These are phyloP conservation scores for Hyaloscypha hepaticicola DNA, from an alignment of 495 filamentous ascomycete genomes.

Conservation along the genomic window DNA sequence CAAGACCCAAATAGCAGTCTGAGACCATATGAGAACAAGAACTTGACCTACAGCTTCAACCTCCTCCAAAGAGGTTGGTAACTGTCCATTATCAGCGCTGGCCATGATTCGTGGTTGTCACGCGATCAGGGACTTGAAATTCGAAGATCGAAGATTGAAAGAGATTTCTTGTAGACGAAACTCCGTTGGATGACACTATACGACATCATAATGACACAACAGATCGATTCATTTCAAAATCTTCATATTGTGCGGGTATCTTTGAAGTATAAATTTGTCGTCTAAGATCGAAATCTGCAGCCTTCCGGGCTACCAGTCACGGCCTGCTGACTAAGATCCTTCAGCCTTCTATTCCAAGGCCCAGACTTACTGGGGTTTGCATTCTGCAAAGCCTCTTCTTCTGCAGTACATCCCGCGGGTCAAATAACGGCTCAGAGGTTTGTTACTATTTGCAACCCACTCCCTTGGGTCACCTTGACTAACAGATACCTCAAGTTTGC, in stretches of 20 bases:
- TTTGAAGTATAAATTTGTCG: not conserved
- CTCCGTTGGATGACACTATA: not conserved
- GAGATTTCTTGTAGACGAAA: not conserved
- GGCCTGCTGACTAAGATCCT: not conserved
- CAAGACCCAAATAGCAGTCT: not conserved
- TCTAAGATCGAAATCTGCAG: slow-evolving; percentile 9
- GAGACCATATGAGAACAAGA: not conserved
- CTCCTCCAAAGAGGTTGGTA: slow-evolving; percentile 41
- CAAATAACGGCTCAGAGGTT: not conserved
- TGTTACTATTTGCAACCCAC: not conserved
- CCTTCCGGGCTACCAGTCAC: not conserved
- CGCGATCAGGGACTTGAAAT: not conserved
- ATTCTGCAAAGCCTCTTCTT: not conserved
- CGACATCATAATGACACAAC: not conserved
- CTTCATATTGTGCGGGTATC: not conserved
- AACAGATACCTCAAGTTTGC: not conserved
- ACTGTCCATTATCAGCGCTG: slow-evolving; percentile 24
- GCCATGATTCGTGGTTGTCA: slow-evolving; percentile 14
- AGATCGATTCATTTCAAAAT: not conserved
- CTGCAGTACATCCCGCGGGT: not conserved
- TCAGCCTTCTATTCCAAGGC: not conserved
- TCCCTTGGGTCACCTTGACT: not conserved
- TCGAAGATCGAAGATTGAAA: not conserved
- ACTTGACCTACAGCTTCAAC: slow-evolving; percentile 39
- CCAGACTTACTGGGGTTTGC: not conserved